phyloP scores from a whole-genome alignment of 2,329 filamentous ascomycete genomes.

The Fusarium globosum region DNA sequence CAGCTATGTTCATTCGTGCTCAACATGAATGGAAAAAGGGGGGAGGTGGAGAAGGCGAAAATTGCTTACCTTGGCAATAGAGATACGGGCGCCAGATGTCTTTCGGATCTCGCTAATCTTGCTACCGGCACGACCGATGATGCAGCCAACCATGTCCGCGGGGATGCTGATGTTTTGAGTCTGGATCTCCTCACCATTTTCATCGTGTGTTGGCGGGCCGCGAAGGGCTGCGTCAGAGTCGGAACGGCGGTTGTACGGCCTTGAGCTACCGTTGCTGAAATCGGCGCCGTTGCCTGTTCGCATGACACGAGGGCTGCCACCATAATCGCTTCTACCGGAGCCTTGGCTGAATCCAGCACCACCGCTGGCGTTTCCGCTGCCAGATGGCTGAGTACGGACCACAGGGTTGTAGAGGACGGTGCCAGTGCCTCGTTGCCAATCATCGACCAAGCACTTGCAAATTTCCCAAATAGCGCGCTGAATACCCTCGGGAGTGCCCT shows the following conservation, averaged over 20 bases:
- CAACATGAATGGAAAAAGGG: neutral
- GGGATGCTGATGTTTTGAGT: constrained; percentile 99
- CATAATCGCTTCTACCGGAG: constrained; percentile 64
- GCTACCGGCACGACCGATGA: constrained; percentile 92
- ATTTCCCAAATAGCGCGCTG: constrained; percentile 99
- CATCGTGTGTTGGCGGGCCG: constrained; percentile 87
- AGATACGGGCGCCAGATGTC: constrained; percentile 95
- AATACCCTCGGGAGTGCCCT: constrained; percentile 93
- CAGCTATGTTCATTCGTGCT: neutral
- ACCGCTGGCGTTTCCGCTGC: constrained; percentile 57
- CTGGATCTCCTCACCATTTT: constrained; percentile 97
- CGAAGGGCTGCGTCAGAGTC: constrained; percentile 84
- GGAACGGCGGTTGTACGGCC: constrained; percentile 80
- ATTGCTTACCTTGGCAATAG: constrained; percentile 82
- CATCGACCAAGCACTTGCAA: constrained; percentile 96
- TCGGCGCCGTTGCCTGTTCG: constrained; percentile 97
- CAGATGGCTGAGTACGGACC: constrained; percentile 79
- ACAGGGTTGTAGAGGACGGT: constrained; percentile 98
- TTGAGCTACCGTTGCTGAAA: constrained; percentile 82
- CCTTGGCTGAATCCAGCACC: constrained; percentile 53
- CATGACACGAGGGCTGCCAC: constrained; percentile 77
- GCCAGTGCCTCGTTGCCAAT: constrained; percentile 96
- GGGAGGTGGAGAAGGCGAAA: neutral
- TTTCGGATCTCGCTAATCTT: constrained; percentile 99
- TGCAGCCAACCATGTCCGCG: constrained; percentile 99